Evolutionary conservation across 169 alveolate species (phyloP), one percentile per base, ranked within the genome.

Genomic region (Cryptosporidium bovis): DNA sequence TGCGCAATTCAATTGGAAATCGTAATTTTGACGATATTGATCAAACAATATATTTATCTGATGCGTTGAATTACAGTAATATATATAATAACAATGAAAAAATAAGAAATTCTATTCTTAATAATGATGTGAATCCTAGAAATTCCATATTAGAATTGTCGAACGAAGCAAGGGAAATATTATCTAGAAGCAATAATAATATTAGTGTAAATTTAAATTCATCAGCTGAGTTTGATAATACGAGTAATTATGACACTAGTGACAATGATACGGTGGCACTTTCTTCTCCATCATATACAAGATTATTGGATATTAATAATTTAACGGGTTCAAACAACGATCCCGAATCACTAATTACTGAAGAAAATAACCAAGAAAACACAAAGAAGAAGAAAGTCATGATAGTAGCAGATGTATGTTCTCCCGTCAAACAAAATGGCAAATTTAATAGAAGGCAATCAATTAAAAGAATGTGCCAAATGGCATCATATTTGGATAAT

Each of bases 211-310:
- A 31, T 24, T 44, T 40, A 66, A 40, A 62, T 20, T 24, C 24
- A 7, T 15, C 36, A 5, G 15, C 6, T 62, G 33, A 62, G 7
- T 20, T 34, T 62, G 58, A n/a, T 10, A 18, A 46, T 2, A 34
- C 18, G 1, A 29, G 29, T 3, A 6, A 6, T 20, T 53, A 77
- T 40, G 87, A 77, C 20, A 40, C 48, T 40, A 40, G 48, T 40
- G 87, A 77, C 20, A 77, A 56, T 62, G 87, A 56, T 6, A 77
- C 87, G 7, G 12, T 77, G 15, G 87, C 87, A 18, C 65, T 77
- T 60, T 77, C 87, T 18, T 77, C 87, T 10, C 87, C 87, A 13
- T 77, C 87, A n/a, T 40, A 62, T 60, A 77, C 87, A 33, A n/a
- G 71, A 15, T 10, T 77, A 6, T 62, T 77, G 18, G 87, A 77